These are phyloP conservation scores for Phytophthora europaea DNA, from an alignment of 352 stramenopile genomes.

Conservation along the genomic window DNA sequence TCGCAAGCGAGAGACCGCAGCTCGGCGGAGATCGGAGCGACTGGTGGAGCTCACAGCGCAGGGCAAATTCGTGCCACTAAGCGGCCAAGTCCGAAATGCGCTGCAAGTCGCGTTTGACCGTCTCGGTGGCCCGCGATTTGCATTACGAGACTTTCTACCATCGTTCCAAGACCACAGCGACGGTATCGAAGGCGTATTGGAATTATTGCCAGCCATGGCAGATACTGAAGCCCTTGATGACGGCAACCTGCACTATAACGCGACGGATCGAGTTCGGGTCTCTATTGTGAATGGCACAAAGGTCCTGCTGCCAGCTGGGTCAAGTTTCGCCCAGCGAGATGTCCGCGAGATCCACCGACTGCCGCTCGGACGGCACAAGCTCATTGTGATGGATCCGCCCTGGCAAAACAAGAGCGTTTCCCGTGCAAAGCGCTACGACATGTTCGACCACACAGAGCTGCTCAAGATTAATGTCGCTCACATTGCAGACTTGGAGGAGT, in stretches of 20 bases:
- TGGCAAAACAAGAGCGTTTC: conserved; percentile 86
- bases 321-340: conserved; percentile 39
- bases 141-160: conserved; percentile 29
- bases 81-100: conserved; percentile 17
- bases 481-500: conserved; percentile 47
- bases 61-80: conserved; percentile 68
- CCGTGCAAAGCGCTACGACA: conserved; percentile 64
- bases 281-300: conserved; percentile 10
- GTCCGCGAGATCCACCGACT: conserved; percentile 36
- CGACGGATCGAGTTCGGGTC: conserved; percentile 26
- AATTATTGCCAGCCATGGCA: conserved; percentile 8
- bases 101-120: conserved; percentile 35
- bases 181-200: background rate
- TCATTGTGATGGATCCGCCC: conserved; percentile 77
- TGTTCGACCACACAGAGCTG: conserved; percentile 69
- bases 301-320: conserved; percentile 35
- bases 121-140: conserved; percentile 34
- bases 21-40: conserved; percentile 34
- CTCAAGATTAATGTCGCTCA: conserved; percentile 50
- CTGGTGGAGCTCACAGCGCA: conserved; percentile 47
- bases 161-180: conserved; percentile 9
- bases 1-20: conserved; percentile 48
- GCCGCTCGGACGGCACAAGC: conserved; percentile 25
- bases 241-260: conserved; percentile 29
- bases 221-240: conserved; percentile 15